phyloP scores from a whole-genome alignment of 108 stramenopile species.

The Parietichytrium sp. region DNA sequence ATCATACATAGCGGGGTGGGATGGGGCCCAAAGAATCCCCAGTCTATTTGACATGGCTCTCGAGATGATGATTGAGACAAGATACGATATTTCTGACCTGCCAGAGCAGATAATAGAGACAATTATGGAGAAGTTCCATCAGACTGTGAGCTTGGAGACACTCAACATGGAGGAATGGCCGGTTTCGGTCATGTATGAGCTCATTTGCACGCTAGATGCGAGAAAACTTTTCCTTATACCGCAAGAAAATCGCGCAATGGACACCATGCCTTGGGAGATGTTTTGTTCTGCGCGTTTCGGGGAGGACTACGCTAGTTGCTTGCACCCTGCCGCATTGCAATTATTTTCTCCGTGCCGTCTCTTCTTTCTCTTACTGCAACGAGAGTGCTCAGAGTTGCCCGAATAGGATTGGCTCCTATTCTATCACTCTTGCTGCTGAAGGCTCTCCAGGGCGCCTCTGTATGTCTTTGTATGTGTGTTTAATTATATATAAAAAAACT shows the following conservation, averaged over 20 bases:
- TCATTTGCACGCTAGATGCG: no score
- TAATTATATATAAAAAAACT: no score
- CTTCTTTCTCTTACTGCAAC: slow-evolving; percentile 19
- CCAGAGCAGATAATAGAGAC: slow-evolving; percentile 2
- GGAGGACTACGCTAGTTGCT: background rate
- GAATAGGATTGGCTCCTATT: no score
- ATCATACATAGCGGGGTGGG: no score
- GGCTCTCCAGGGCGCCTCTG: no score
- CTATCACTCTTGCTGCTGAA: no score
- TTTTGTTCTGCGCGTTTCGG: slow-evolving; percentile 6
- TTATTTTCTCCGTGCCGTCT: slow-evolving; percentile 16
- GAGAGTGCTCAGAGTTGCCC: background rate
- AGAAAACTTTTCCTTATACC: background rate
- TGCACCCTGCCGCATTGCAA: background rate
- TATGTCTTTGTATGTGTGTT: no score
- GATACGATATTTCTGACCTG: background rate
- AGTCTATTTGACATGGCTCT: background rate
- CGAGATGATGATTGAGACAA: background rate
- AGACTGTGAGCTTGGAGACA: background rate
- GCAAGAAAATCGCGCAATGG: background rate
- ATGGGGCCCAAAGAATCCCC: no score
- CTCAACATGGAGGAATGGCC: background rate
- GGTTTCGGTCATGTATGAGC: background rate
- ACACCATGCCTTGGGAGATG: background rate
- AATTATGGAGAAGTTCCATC: background rate